These are phyloP conservation scores for Zhuliangozyma blackwelliae DNA, from an alignment of 1,139 yeast genomes.

Conservation along the genomic window DNA sequence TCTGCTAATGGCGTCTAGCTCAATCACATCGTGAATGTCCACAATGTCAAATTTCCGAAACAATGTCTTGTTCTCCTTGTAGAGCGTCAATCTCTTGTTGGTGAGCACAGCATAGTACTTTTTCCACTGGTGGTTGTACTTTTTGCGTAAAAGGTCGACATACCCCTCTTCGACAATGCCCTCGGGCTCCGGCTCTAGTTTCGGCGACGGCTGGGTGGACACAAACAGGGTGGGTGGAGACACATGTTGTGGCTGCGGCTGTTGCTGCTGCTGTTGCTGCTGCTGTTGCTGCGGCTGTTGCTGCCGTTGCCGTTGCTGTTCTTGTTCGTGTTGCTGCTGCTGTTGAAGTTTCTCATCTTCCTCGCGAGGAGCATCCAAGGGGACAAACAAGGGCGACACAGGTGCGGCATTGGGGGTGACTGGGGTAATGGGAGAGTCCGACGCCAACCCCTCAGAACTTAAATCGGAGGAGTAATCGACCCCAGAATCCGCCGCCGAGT, in stretches of 20 bases:
- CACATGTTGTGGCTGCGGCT: not conserved
- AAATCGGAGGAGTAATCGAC: slow-evolving; percentile 2
- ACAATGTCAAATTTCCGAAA: slow-evolving; percentile 21
- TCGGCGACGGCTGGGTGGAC: not conserved
- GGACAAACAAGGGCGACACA: not conserved
- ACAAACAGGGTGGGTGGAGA: not conserved
- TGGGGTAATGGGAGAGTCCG: slow-evolving; percentile 5
- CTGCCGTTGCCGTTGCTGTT: too few relatives aligned
- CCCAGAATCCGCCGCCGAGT: slow-evolving; percentile 1
- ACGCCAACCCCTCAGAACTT: slow-evolving; percentile 3
- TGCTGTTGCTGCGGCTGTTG: not conserved
- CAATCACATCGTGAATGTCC: slow-evolving; percentile 50
- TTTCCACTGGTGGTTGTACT: slow-evolving; percentile 46
- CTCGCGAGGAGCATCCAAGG: slow-evolving; percentile 2
- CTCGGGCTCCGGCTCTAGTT: slow-evolving; percentile 17
- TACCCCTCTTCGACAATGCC: slow-evolving; percentile 40
- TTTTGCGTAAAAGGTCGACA: slow-evolving; percentile 34
- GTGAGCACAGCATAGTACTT: slow-evolving; percentile 41
- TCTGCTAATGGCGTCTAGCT: slow-evolving; percentile 29
- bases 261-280: not conserved
- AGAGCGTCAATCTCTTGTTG: slow-evolving; percentile 35
- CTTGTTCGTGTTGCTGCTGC: too few relatives aligned
- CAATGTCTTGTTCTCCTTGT: slow-evolving; percentile 20
- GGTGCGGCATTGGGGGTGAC: slow-evolving; percentile 1
- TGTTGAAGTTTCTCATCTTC: slow-evolving; percentile 2